These are phyloP conservation scores for Gossypium rotundifolium DNA, from an alignment of 345 rosid species.

Conservation along the genomic window DNA sequence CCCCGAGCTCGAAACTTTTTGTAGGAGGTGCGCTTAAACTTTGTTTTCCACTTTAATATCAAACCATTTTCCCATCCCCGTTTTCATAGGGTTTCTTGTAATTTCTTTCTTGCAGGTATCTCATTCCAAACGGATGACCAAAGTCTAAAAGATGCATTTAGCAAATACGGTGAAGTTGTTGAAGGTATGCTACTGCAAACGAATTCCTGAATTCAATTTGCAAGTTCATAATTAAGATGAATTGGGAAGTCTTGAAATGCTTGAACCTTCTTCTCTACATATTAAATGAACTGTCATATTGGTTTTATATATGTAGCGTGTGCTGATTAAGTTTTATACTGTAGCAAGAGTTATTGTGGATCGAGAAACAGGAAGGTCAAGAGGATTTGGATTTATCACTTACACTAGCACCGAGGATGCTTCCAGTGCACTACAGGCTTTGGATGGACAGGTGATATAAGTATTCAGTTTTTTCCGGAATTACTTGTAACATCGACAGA, in stretches of 20 bases:
- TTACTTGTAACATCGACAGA: not conserved
- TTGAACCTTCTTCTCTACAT: not conserved
- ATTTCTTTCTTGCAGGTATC: constrained; percentile 44
- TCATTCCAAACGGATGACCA: constrained; percentile 60
- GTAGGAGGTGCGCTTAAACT: constrained; percentile 58
- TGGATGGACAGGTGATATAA: constrained; percentile 80
- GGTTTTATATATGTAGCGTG: not conserved
- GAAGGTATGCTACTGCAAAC: constrained; percentile 41
- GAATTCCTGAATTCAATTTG: not conserved
- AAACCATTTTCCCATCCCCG: not conserved
- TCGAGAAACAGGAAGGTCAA: constrained; percentile 88
- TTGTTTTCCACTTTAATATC: not conserved
- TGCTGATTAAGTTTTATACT: constrained; percentile 11
- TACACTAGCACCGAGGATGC: constrained; percentile 64
- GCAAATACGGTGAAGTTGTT: constrained; percentile 71
- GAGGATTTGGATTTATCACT: constrained; percentile 89
- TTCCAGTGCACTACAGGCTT: constrained; percentile 79
- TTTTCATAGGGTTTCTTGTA: not conserved
- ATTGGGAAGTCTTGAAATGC: not conserved
- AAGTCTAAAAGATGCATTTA: constrained; percentile 59
- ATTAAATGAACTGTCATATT: not conserved
- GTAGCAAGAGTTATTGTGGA: constrained; percentile 80
- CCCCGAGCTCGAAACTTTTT: constrained; percentile 71
- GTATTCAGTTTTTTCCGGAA: not conserved
- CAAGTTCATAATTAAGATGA: not conserved